Conservation (phyloP, 108 stramenopile genomes). For the Cyclotella choctawhatcheeana region DNA sequence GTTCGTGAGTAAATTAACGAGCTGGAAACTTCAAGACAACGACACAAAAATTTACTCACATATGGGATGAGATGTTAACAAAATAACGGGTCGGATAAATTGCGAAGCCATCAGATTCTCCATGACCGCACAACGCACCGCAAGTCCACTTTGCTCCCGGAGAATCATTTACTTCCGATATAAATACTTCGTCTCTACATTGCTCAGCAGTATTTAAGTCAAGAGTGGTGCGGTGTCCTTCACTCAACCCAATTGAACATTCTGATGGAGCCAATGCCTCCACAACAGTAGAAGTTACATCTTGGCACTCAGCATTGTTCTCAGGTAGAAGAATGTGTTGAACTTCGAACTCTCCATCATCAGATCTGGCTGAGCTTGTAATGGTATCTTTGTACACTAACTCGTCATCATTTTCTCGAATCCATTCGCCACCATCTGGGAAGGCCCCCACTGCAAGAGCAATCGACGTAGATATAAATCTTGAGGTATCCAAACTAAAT, state of each 20-base stretch:
- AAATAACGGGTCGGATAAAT: slow-evolving; percentile 34
- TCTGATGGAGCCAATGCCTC: slow-evolving; percentile 19
- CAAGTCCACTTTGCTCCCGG: not conserved
- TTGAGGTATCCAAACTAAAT: slow-evolving; percentile 12
- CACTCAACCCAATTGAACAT: not conserved
- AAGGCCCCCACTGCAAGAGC: slow-evolving; percentile 17
- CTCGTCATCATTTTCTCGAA: not conserved
- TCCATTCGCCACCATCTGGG: slow-evolving; percentile 6
- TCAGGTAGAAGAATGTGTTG: slow-evolving; percentile 14
- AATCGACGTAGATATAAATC: slow-evolving; percentile 17
- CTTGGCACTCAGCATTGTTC: not conserved
- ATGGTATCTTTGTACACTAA: slow-evolving; percentile 13
- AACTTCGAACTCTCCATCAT: slow-evolving; percentile 14
- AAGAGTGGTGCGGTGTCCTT: not conserved
- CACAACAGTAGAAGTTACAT: not conserved
- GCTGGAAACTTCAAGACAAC: not conserved
- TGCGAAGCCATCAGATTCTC: slow-evolving; percentile 15
- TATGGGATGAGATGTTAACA: slow-evolving; percentile 27
- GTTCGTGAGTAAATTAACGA: not conserved
- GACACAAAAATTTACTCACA: not conserved
- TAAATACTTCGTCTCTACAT: slow-evolving; percentile 15
- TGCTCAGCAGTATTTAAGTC: not conserved
- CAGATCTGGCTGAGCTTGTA: not conserved
- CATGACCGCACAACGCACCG: slow-evolving; percentile 11
- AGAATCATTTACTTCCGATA: slow-evolving; percentile 13